Percentiles rank a stretch among this genome's conserved stretches.
Evolutionary conservation across 2,329 filamentous ascomycete species (phyloP).

Genomic region (Alternaria angustiovoidea): DNA sequence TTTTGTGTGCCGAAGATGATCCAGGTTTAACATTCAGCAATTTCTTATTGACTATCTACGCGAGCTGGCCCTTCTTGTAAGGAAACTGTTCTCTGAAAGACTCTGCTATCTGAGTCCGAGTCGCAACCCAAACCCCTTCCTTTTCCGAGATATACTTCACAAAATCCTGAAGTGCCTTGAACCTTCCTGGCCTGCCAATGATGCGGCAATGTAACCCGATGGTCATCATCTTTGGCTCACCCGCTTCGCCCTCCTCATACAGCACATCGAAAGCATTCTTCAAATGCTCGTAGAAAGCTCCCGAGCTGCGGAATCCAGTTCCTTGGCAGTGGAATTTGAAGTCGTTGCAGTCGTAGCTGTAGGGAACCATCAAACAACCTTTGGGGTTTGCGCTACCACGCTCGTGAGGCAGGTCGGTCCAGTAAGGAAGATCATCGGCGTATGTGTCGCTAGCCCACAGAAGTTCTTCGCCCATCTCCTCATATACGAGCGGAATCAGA

Average conservation of each 20-base stretch:
- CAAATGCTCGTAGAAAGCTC: conserved; percentile 57
- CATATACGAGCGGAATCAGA: conserved; percentile 60
- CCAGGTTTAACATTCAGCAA: not conserved
- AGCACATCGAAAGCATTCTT: conserved; percentile 63
- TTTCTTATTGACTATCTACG: conserved; percentile 14
- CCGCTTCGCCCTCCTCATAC: conserved; percentile 59
- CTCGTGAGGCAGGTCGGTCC: conserved; percentile 63
- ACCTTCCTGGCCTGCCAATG: conserved; percentile 62
- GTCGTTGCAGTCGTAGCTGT: conserved; percentile 65
- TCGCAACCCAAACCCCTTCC: conserved; percentile 64
- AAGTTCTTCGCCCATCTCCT: conserved; percentile 61
- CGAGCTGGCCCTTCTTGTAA: conserved; percentile 55
- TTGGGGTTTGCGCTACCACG: conserved; percentile 51
- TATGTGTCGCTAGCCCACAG: conserved; percentile 62
- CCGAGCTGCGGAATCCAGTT: conserved; percentile 57
- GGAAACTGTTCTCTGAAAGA: conserved; percentile 59
- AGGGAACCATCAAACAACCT: conserved; percentile 64
- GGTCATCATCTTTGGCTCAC: conserved; percentile 60
- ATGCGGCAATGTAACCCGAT: conserved; percentile 63
- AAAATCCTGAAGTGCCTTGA: conserved; percentile 61
- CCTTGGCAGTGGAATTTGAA: conserved; percentile 57
- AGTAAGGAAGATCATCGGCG: conserved; percentile 65
- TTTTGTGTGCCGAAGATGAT: not conserved
- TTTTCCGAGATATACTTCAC: conserved; percentile 63
- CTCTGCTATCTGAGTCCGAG: conserved; percentile 62